Evolutionary conservation across 2,329 filamentous ascomycete species (phyloP).

Genomic region (Sporothrix phasma): DNA sequence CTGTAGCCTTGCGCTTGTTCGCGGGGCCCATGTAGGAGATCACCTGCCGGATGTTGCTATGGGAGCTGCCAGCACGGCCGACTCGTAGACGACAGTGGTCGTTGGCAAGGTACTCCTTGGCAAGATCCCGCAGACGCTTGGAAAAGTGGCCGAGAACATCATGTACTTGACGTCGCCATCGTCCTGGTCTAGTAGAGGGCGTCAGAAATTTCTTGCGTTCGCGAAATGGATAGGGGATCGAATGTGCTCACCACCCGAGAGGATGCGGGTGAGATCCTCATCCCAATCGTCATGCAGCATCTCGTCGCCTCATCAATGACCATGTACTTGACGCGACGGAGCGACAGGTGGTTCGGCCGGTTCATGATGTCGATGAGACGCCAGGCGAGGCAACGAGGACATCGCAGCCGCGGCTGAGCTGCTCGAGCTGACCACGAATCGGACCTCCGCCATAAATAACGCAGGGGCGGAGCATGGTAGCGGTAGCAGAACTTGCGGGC

Average conservation of each 20-base stretch:
- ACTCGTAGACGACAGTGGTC: conserved; percentile 74
- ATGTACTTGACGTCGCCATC: conserved; percentile 59
- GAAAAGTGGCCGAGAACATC: conserved; percentile 96
- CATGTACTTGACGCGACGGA: conserved; percentile 67
- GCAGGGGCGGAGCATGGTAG: conserved; percentile 84
- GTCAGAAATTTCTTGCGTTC: neutral
- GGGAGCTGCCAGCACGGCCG: conserved; percentile 75
- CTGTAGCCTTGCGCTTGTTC: conserved; percentile 60
- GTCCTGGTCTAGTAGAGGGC: conserved; percentile 52
- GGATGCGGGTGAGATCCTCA: conserved; percentile 61
- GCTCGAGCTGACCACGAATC: conserved; percentile 54
- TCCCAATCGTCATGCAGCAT: conserved; percentile 75
- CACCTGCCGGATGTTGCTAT: conserved; percentile 72
- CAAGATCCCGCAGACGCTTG: conserved; percentile 64
- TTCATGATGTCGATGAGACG: conserved; percentile 78
- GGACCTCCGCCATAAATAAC: conserved; percentile 82
- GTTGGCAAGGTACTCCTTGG: conserved; percentile 61
- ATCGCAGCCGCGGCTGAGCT: conserved; percentile 78
- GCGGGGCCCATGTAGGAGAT: conserved; percentile 56
- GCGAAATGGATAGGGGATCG: neutral
- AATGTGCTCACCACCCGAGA: conserved; percentile 60
- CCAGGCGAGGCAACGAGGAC: conserved; percentile 82
- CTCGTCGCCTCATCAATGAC: conserved; percentile 96
- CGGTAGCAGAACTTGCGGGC: conserved; percentile 87
- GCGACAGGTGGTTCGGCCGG: conserved; percentile 55